Evolutionary conservation across 352 stramenopile genomes (phyloP), one percentile per base, ranked within the genome.

Genomic region (Phytophthora rubi): DNA sequence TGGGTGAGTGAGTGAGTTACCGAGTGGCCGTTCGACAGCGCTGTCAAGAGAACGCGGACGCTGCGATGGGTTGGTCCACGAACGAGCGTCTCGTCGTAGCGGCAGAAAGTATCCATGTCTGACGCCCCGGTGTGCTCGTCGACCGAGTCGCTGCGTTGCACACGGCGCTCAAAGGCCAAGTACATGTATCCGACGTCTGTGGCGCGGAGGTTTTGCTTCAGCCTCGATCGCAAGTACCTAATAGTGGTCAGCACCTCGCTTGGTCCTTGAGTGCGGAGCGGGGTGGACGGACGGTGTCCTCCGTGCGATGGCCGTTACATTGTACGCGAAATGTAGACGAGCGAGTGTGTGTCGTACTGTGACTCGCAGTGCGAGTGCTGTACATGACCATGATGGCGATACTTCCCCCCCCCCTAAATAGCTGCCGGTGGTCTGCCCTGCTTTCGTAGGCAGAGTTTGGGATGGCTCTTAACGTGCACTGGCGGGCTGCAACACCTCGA

Each of bases 31-130:
- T 9, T 2, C 18, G 26, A 15, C 33, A 12, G 42, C 42, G 37
- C 21, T 56, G 61, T 60, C 45, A 59, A 45, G 39, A 63, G 53
- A 39, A 54, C 23, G 23, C 23, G 23, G 23, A 26, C 23, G 23
- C 23, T 26, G 23, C 23, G 42, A 7, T 42, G 37, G 37, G 13
- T 44, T 15, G 28, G 28, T 12, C 13, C 42, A 23, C 53, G 18
- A 44, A 47, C 44, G 51, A 62, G 28, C 44, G 53, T 64, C 55
- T 49, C 52, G n/a, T 62, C 44, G 54, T 21, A 32, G 16, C 62
- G 51, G 32, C 42, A 59, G 52, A 68, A 72, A 72, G 33, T 59
- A 62, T 55, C 47, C 51, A 56, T 65, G 47, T 61, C 56, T 35
- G 55, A 18, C 42, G 26, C 42, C 26, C 39, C 16, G 55, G 7